Evolutionary conservation across 1,284 basidiomycete species (phyloP).

Genomic region (Erythrobasidium hasegawianum): DNA sequence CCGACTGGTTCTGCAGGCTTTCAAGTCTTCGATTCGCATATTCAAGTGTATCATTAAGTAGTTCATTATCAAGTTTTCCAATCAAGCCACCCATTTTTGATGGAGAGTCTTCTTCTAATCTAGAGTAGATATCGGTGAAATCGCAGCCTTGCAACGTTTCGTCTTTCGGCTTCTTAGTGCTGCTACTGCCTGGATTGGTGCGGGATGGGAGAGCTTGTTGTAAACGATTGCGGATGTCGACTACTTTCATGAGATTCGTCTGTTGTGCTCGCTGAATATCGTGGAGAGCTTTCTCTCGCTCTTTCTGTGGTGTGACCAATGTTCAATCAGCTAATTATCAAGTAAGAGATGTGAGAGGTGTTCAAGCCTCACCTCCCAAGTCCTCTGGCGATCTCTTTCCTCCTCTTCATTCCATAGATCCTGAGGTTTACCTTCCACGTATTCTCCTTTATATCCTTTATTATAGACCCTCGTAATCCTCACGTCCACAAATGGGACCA

Average conservation of each 20-base stretch:
- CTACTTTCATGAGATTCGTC: neutral
- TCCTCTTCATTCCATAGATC: conserved; percentile 68
- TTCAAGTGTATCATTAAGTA: conserved; percentile 37
- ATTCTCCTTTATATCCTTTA: conserved; percentile 49
- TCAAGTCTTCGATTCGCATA: conserved; percentile 58
- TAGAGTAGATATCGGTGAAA: conserved; percentile 21
- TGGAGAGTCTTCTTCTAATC: conserved; percentile 30
- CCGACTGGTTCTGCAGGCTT: conserved; percentile 56
- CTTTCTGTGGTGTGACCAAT: conserved; percentile 15
- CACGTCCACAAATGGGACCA: conserved; percentile 70
- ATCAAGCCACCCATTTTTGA: conserved; percentile 22
- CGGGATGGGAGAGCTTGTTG: neutral
- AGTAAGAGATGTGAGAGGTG: conserved; percentile 1
- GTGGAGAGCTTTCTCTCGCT: conserved; percentile 26
- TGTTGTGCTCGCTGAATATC: conserved; percentile 16
- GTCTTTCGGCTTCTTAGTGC: neutral
- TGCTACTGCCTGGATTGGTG: neutral
- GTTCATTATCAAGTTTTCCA: conserved; percentile 36
- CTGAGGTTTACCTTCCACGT: conserved; percentile 57
- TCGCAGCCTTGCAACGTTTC: conserved; percentile 1
- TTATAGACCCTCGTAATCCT: conserved; percentile 62
- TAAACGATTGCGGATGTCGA: neutral
- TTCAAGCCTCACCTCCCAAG: conserved; percentile 63
- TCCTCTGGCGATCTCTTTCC: conserved; percentile 59
- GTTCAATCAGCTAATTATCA: conserved; percentile 51